Base-by-base conservation (phyloP, 2,329 filamentous ascomycete species). In the Fusarium sp. region DNA sequence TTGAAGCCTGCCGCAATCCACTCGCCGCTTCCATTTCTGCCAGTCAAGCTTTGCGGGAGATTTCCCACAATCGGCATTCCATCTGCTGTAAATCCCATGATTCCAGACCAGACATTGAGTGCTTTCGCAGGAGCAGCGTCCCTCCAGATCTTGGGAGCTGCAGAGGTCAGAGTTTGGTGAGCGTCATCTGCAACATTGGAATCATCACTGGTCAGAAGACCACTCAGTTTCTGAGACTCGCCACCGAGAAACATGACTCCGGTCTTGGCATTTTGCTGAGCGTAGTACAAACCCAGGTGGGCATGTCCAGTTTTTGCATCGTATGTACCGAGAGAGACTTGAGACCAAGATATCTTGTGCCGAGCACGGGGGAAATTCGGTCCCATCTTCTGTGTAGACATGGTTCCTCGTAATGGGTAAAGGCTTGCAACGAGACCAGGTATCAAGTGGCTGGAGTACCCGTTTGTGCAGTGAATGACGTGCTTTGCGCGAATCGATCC, bases 381-480 rank as follows among this genome's bases (percentile, higher is more conserved):
- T 2, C 81, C 79, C 0, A 84, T 78, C 15, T 76, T 72, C 60
- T 86, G 84, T 0, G 81, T 81, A 2, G 83, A 82, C 83, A 86
- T 86, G 38, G 84, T 82, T 6, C 77, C 83, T 3, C 82, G 78
- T 1, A 82, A 46, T 0, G 83, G 79, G 7, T 81, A 81, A 8
- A 85, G 68, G 28, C 81, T 82, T 9, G 81, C 80, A 8, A 78
- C 76, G 4, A 88, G 75, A 0, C 78, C 80, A 0, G 86, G 84
- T 5, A 89, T 74, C 8, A 88, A 79, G 42, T 86, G 82, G 0
- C 82, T 75, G 0, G 83, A 80, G 66, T 84, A 84, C 2, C 80
- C 85, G 66, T 90, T 89, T 3, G 86, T 89, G 39, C 85, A 84
- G 66, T 89, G 85, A 8, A 89, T 78, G 7, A 90, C 76, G 49